phyloP scores from a whole-genome alignment of 805 yeast genomes.

The Phaffomyces antillensis region DNA sequence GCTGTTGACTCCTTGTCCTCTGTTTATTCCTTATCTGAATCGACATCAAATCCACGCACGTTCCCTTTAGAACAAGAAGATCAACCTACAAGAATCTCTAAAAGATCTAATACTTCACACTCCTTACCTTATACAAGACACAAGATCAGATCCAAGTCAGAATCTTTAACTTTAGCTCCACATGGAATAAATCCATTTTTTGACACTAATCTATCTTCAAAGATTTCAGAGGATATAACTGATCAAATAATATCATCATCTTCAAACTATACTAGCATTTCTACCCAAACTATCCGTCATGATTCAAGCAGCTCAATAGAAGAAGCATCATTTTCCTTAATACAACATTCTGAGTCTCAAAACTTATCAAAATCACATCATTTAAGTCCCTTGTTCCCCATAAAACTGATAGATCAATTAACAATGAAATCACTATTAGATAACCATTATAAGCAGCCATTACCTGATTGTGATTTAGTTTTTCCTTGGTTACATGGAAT shows the following conservation, averaged over 20 bases:
- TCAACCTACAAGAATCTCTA: constrained; percentile 9
- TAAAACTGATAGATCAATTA: constrained; percentile 14
- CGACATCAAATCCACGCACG: too few species aligned
- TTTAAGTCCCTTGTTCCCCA: constrained; percentile 13
- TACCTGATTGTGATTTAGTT: constrained; percentile 62
- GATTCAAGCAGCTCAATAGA: constrained; percentile 1
- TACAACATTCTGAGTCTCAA: neutral
- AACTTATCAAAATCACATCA: neutral
- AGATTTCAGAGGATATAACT: neutral
- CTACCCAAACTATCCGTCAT: constrained; percentile 3
- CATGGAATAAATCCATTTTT: neutral
- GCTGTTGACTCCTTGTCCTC: neutral
- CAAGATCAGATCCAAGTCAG: constrained; percentile 19
- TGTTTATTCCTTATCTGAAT: neutral
- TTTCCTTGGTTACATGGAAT: constrained; percentile 90
- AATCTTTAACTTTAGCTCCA: neutral
- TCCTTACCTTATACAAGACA: constrained; percentile 16
- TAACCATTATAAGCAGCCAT: constrained; percentile 22
- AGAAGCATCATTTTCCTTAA: neutral
- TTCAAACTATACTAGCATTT: constrained; percentile 4
- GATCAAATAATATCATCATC: neutral
- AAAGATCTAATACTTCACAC: constrained; percentile 18
- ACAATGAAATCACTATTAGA: constrained; percentile 15
- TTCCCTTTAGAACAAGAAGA: neutral
- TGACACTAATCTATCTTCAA: too few species aligned